These are phyloP conservation scores for Penicillium carneum DNA, from an alignment of 2,329 filamentous ascomycete genomes.

Conservation along the genomic window DNA sequence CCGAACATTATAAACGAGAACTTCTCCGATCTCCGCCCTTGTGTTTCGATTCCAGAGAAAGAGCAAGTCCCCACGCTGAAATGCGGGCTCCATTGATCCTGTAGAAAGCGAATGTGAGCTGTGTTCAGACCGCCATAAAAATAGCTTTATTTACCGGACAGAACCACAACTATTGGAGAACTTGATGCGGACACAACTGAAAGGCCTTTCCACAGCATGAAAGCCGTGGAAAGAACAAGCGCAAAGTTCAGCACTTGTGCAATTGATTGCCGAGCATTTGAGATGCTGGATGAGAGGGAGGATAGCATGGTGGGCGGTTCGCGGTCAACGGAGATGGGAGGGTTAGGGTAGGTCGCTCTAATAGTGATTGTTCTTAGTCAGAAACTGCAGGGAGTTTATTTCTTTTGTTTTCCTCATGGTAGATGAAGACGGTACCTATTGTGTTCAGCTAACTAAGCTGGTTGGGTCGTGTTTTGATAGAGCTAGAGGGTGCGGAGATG, in stretches of 20 bases:
- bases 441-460: not conserved
- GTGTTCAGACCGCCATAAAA: not conserved
- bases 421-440: not conserved
- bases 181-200: conserved; percentile 78
- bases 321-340: conserved; percentile 16
- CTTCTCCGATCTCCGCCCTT: conserved; percentile 72
- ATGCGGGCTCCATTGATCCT: conserved; percentile 70
- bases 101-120: not conserved
- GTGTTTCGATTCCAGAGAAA: conserved; percentile 69
- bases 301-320: conserved; percentile 67
- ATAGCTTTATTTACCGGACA: conserved; percentile 57
- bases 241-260: conserved; percentile 88
- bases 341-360: conserved; percentile 3
- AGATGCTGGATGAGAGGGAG: conserved; percentile 62
- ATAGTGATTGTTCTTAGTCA: conserved; percentile 4
- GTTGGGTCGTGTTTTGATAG: conserved; percentile 18
- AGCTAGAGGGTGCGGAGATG: conserved; percentile 30
- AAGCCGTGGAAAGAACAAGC: conserved; percentile 77
- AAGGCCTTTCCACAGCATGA: conserved; percentile 75
- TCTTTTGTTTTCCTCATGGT: not conserved
- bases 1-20: conserved; percentile 65
- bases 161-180: conserved; percentile 71
- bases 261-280: conserved; percentile 79
- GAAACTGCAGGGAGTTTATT: not conserved
- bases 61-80: conserved; percentile 69